Conservation (phyloP, 2,329 filamentous ascomycete genomes). For the Fusarium burgessii region DNA sequence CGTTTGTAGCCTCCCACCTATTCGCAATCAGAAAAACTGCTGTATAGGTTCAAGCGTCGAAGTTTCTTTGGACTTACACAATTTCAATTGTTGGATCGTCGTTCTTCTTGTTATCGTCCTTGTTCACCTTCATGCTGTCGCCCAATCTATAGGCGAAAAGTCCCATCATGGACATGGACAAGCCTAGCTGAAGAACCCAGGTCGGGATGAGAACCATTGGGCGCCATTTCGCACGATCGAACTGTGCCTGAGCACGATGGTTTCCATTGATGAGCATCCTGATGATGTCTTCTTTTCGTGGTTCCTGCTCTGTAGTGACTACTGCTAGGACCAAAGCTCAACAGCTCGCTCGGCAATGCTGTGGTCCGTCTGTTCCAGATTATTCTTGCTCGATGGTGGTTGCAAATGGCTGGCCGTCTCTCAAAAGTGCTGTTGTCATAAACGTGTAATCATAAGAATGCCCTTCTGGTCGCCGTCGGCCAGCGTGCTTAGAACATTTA, state of each 20-base stretch:
- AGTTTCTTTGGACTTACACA: slow-evolving; percentile 56
- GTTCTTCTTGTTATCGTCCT: slow-evolving; percentile 55
- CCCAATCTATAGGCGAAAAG: slow-evolving; percentile 66
- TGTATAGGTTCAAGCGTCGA: background rate
- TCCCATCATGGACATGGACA: slow-evolving; percentile 61
- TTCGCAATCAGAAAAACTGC: slow-evolving; percentile 1
- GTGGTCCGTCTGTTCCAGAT: slow-evolving; percentile 21
- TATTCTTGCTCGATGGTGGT: slow-evolving; percentile 28
- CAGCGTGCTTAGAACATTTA: slow-evolving; percentile 32
- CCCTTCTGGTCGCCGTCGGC: slow-evolving; percentile 13
- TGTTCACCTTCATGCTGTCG: slow-evolving; percentile 57
- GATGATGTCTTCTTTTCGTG: background rate
- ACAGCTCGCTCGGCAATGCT: slow-evolving; percentile 1
- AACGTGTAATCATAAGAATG: slow-evolving; percentile 12
- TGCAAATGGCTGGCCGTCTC: slow-evolving; percentile 13
- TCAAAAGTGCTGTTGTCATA: slow-evolving; percentile 16
- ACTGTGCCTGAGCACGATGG: slow-evolving; percentile 65
- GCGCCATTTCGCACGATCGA: slow-evolving; percentile 65
- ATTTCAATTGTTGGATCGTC: slow-evolving; percentile 60
- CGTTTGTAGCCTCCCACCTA: slow-evolving; percentile 67
- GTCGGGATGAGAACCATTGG: slow-evolving; percentile 60
- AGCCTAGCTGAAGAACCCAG: slow-evolving; percentile 62
- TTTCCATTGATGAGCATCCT: slow-evolving; percentile 50
- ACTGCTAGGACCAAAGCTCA: background rate
- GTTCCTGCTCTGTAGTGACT: background rate